phyloP scores from a whole-genome alignment of 805 yeast genomes.

The Ogataea kodamae region DNA sequence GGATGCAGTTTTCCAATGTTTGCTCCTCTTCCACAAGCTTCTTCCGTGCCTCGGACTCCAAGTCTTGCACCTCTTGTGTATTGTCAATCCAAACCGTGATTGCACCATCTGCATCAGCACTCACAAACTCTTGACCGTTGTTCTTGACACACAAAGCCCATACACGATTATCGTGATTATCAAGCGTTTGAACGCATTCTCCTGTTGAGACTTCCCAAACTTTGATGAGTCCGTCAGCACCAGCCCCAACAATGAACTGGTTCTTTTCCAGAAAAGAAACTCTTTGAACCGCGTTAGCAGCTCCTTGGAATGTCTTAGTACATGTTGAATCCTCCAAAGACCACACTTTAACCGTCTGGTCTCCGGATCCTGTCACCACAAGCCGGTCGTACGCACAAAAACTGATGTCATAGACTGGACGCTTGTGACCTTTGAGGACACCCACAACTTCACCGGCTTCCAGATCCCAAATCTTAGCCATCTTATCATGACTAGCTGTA shows the following conservation, averaged over 20 bases:
- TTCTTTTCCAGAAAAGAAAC: slow-evolving; percentile 64
- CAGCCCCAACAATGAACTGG: slow-evolving; percentile 69
- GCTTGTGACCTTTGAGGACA: slow-evolving; percentile 80
- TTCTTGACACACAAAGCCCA: slow-evolving; percentile 78
- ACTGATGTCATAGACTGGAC: slow-evolving; percentile 91
- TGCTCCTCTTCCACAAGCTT: slow-evolving; percentile 82
- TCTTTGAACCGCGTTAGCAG: slow-evolving; percentile 87
- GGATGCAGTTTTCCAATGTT: slow-evolving; percentile 69
- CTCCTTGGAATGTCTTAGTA: slow-evolving; percentile 85
- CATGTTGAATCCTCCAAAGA: slow-evolving; percentile 74
- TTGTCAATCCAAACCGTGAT: slow-evolving; percentile 86
- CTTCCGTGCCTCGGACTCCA: slow-evolving; percentile 52
- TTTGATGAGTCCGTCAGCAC: slow-evolving; percentile 93
- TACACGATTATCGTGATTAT: slow-evolving; percentile 87
- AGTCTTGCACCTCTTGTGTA: slow-evolving; percentile 64
- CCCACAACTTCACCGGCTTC: slow-evolving; percentile 87
- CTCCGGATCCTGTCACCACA: slow-evolving; percentile 85
- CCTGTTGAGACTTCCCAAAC: slow-evolving; percentile 79
- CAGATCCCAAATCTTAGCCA: slow-evolving; percentile 85
- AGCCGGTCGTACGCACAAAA: slow-evolving; percentile 79
- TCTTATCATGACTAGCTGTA: slow-evolving; percentile 90
- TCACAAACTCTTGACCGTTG: slow-evolving; percentile 66
- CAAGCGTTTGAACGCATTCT: slow-evolving; percentile 80
- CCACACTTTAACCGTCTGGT: slow-evolving; percentile 88
- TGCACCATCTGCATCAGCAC: slow-evolving; percentile 95